A percentile compares a stretch with the other conserved stretches of the same genome.
phyloP scores from a whole-genome alignment of 176 grass and related monocot species.

The Aegilops bicornis region DNA sequence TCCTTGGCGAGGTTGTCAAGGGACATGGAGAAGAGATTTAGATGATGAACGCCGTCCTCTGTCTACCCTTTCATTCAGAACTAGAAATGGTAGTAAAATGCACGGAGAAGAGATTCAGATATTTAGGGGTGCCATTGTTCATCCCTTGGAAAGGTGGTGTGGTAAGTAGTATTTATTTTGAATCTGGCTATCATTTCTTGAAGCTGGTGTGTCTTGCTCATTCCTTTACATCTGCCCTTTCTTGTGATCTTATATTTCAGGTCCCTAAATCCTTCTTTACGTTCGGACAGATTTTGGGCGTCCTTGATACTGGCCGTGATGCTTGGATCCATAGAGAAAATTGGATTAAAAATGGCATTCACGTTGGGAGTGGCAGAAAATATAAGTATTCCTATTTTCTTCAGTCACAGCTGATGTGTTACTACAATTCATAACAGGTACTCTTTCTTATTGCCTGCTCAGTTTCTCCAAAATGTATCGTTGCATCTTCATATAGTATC shows the following conservation, averaged over 20 bases:
- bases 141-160: slow-evolving; percentile 96
- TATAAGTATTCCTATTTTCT: slow-evolving; percentile 97
- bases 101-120: too few species aligned
- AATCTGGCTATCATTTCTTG: neutral
- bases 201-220: neutral
- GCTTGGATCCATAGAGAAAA: slow-evolving; percentile 97
- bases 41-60: neutral
- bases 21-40: neutral
- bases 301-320: slow-evolving; percentile 80
- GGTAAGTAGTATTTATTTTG: slow-evolving; percentile 60
- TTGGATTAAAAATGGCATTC: slow-evolving; percentile 85
- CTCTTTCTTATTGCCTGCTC: neutral
- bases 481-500: neutral
- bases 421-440: slow-evolving; percentile 75
- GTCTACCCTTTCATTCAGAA: neutral
- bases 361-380: slow-evolving; percentile 82
- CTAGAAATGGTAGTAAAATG: neutral
- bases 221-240: neutral
- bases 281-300: slow-evolving; percentile 66
- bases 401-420: slow-evolving; percentile 67
- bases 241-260: neutral
- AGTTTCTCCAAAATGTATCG: neutral
- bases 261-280: slow-evolving; percentile 9
- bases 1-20: neutral
- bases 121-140: slow-evolving; percentile 23